Evolutionary conservation across 495 filamentous ascomycete genomes (phyloP), one percentile per base, ranked within the genome.

Genomic region (Monascus purpureus): DNA sequence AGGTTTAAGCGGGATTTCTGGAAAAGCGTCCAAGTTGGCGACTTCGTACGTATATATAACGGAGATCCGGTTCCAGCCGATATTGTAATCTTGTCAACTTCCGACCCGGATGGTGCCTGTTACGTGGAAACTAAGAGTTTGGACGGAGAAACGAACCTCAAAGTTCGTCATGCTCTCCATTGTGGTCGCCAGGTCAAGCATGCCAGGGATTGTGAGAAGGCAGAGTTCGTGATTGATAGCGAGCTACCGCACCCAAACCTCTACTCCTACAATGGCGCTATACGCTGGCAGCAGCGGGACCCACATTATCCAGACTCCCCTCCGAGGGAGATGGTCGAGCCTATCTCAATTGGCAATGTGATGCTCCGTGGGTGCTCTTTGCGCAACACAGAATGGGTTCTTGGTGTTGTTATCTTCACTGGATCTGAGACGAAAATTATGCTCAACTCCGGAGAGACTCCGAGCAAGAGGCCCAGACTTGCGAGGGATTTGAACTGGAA

Each of bases 401-500:
- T 99, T 17, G 92, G 88, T 35, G 69, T 99, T n/a, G 92, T 96
- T 29, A 63, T 93, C 23, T 99, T 93, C 63, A 99, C 92, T 15
- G 92, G 92, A 24, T 77, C 81, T 43, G 92, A 99, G 45, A 94
- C 92, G 13, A 99, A 96, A 62, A 96, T 96, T 53, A 99, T 99
- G 92, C 78, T 95, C 59, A 99, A 99, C 52, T 79, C 92, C 8
- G 92, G 92, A 33, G 82, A 84, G 28, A 96, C 92, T n/a, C 92
- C 92, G 6, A 92, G 75, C 41, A 99, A 99, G 59, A 78, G 88
- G 39, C 72, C 92, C 26, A 74, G 82, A 29, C 86, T 99, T 47
- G 78, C 84, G 22, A 80, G 80, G 41, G 86, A 94, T 47, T 63
- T 99, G 28, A 96, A 96, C 56, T 92, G 86, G 76, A 90, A 94